These are phyloP conservation scores for Zopfia rhizophila DNA, from an alignment of 2,329 filamentous ascomycete genomes.

Conservation along the genomic window DNA sequence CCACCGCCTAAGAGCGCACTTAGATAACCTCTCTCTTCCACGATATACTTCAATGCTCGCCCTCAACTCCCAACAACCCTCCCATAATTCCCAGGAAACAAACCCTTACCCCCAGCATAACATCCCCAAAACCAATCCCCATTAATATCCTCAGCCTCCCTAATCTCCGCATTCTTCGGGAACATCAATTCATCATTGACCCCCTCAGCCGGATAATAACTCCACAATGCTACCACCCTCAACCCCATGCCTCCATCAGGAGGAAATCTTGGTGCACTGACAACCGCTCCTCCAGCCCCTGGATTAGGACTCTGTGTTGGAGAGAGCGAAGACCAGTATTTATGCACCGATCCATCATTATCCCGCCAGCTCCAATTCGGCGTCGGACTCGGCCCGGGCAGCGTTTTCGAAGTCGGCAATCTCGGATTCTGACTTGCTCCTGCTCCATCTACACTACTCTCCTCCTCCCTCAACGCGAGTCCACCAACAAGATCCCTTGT, in stretches of 20 bases:
- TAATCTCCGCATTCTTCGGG: slow-evolving; percentile 82
- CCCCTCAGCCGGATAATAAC: slow-evolving; percentile 75
- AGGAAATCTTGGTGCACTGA: slow-evolving; percentile 64
- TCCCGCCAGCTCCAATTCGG: slow-evolving; percentile 47
- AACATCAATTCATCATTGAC: slow-evolving; percentile 83
- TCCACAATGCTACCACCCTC: slow-evolving; percentile 74
- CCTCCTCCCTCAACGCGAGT: slow-evolving; percentile 70
- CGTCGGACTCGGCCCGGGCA: slow-evolving; percentile 2
- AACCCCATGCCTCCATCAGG: slow-evolving; percentile 79
- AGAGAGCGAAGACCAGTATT: slow-evolving; percentile 4
- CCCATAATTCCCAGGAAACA: slow-evolving; percentile 86
- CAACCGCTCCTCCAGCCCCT: not conserved
- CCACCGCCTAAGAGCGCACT: too few species aligned
- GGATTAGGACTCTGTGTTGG: not conserved
- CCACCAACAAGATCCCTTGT: slow-evolving; percentile 83
- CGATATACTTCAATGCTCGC: too few species aligned
- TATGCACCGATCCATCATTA: slow-evolving; percentile 6
- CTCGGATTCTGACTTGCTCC: not conserved
- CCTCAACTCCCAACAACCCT: slow-evolving; percentile 50
- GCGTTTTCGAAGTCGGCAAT: not conserved
- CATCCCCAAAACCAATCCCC: slow-evolving; percentile 90
- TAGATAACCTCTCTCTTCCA: too few species aligned
- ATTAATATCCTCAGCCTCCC: slow-evolving; percentile 87
- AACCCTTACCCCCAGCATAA: slow-evolving; percentile 80
- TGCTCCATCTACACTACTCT: slow-evolving; percentile 42